Conservation (phyloP, 2,329 filamentous ascomycete species). For the Piedraia hortae region DNA sequence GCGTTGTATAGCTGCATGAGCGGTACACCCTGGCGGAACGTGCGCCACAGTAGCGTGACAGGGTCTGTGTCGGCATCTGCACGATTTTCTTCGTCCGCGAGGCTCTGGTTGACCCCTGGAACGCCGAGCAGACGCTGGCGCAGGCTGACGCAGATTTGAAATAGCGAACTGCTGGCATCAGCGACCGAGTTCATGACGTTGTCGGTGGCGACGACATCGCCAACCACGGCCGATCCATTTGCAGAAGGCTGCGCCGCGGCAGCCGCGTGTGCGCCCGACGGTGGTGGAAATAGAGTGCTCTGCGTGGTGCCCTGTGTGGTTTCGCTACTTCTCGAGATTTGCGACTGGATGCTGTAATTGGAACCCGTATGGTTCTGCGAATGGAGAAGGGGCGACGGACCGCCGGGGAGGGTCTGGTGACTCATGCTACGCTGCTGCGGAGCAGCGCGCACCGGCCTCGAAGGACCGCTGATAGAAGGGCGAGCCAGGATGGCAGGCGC, state of each 20-base stretch:
- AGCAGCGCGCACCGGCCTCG: no score
- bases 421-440: slow-evolving; percentile 1
- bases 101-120: slow-evolving; percentile 50
- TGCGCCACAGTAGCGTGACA: slow-evolving; percentile 73
- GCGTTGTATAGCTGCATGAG: slow-evolving; percentile 75
- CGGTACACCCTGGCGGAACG: slow-evolving; percentile 58
- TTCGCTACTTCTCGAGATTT: slow-evolving; percentile 19
- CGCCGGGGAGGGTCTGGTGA: slow-evolving; percentile 2
- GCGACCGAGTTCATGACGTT: slow-evolving; percentile 97
- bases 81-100: slow-evolving; percentile 44
- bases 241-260: slow-evolving; percentile 8
- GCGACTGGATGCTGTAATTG: slow-evolving; percentile 20
- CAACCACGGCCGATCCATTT: slow-evolving; percentile 2
- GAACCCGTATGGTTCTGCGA: slow-evolving; percentile 19
- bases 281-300: slow-evolving; percentile 17
- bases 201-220: slow-evolving; percentile 46
- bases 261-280: slow-evolving; percentile 7
- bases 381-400: slow-evolving; percentile 14
- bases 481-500: slow-evolving; percentile 1
- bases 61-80: slow-evolving; percentile 44
- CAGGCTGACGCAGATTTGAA: slow-evolving; percentile 76
- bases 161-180: slow-evolving; percentile 72
- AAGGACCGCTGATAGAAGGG: no score
- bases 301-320: slow-evolving; percentile 19
- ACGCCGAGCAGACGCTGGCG: slow-evolving; percentile 60